Evolutionary conservation across 225 moss, liverwort and hornwort species (phyloP).

Genomic region (Anthoceros angustus): DNA sequence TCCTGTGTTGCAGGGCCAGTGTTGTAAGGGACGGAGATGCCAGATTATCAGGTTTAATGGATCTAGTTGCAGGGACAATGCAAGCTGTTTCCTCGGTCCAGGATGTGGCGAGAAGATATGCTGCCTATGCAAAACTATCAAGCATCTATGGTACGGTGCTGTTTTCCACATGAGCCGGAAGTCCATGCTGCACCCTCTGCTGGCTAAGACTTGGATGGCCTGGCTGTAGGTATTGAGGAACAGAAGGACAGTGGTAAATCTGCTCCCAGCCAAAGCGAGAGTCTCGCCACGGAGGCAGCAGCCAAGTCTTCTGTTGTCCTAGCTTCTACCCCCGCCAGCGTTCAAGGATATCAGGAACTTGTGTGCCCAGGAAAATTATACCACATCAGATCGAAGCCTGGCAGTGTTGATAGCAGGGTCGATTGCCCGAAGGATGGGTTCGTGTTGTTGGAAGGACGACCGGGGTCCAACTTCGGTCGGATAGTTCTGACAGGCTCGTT

Average conservation of each 20-base stretch:
- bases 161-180: not conserved
- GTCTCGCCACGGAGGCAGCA: not conserved
- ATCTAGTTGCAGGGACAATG: slow-evolving; percentile 55
- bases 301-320: not conserved
- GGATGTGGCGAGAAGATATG: slow-evolving; percentile 74
- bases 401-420: slow-evolving; percentile 21
- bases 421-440: slow-evolving; percentile 21
- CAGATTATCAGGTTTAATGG: slow-evolving; percentile 37
- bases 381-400: slow-evolving; percentile 25
- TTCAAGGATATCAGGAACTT: not conserved
- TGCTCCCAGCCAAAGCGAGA: not conserved
- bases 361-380: slow-evolving; percentile 24
- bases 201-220: slow-evolving; percentile 10
- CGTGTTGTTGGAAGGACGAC: slow-evolving; percentile 44
- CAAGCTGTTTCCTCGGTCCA: slow-evolving; percentile 64
- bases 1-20: slow-evolving; percentile 19
- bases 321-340: not conserved
- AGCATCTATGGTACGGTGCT: slow-evolving; percentile 38
- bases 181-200: not conserved
- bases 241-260: not conserved
- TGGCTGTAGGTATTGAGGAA: not conserved
- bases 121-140: slow-evolving; percentile 46
- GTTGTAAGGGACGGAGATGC: slow-evolving; percentile 52
- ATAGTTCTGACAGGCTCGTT: slow-evolving; percentile 64
- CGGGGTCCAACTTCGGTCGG: slow-evolving; percentile 40